Base-by-base conservation (phyloP, 1,284 basidiomycete species). In the Fistulina hepatica region DNA sequence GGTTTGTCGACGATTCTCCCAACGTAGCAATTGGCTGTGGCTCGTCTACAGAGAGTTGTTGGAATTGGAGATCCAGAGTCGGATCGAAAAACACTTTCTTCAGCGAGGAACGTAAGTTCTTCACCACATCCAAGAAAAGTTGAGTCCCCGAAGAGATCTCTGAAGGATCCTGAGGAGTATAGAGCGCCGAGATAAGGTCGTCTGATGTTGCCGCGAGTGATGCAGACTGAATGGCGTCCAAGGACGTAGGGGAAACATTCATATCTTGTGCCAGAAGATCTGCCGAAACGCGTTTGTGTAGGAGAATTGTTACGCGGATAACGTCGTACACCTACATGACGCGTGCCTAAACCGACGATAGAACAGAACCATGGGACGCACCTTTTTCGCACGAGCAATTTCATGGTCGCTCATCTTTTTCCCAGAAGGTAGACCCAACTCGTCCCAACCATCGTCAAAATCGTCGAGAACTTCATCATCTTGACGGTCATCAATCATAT, bases 211-310 rank as follows among this genome's bases (percentile, higher is more conserved):
- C 58, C 17, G 76, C 57, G 10, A 83, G 64, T 6, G 59, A 49
- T 11, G 65, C 57, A 6, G 80, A 82, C 12, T 59, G 58, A 2
- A 52, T 30, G 4, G 70, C 63, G 36, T 47, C 35, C 11, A 53
- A 13, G 38, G 2, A 48, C 17, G 34, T 34, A 43, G 19, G 50
- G 41, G 5, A 57, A 46, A 19, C 3, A 8, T 9, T 6, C n/a
- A n/a, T n/a, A n/a, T n/a, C n/a, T n/a, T n/a, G n/a, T 59, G 43
- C 10, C 60, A 53, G 9, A 80, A 59, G 20, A 77, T 43, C 47
- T 76, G 68, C 37, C 64, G 58, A 20, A 65, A 82, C 59, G 26
- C 70, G 71, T 48, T 76, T 73, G 53, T 83, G 78, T 26, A 83
- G 56, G 3, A 76, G 59, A n/a, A 64, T 65, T 11, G 64, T 66